These are phyloP conservation scores for Candida oleophila DNA, from an alignment of 805 yeast species.

Conservation along the genomic window DNA sequence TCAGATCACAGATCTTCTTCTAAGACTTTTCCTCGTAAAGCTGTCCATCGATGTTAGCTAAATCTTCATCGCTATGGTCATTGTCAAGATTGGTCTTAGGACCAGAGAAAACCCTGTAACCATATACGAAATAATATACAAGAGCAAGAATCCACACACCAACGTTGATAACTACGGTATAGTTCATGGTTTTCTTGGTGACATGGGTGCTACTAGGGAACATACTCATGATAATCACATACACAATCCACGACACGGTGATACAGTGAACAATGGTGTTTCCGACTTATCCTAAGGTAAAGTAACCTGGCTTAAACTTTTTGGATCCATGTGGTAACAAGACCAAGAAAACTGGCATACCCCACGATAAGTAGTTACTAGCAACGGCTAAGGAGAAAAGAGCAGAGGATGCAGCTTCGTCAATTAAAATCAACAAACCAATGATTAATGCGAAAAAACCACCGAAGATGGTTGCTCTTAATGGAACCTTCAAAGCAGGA, in stretches of 20 bases:
- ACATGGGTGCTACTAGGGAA: slow-evolving; percentile 15
- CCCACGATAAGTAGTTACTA: slow-evolving; percentile 43
- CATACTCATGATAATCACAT: slow-evolving; percentile 27
- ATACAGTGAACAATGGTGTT: slow-evolving; percentile 44
- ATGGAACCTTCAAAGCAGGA: slow-evolving; percentile 22
- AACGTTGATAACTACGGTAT: slow-evolving; percentile 30
- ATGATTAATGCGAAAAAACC: slow-evolving; percentile 32
- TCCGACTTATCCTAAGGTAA: slow-evolving; percentile 48
- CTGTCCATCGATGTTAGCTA: not conserved
- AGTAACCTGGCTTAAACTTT: slow-evolving; percentile 58
- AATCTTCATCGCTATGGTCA: not conserved
- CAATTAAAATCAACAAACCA: slow-evolving; percentile 41
- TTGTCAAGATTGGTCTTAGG: slow-evolving; percentile 26
- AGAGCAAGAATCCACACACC: slow-evolving; percentile 29
- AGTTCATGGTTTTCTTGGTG: slow-evolving; percentile 27
- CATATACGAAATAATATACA: slow-evolving; percentile 24
- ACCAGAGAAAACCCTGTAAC: slow-evolving; percentile 27
- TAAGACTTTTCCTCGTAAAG: not conserved
- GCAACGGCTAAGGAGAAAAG: slow-evolving; percentile 43
- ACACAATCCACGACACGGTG: slow-evolving; percentile 33
- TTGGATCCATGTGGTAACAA: slow-evolving; percentile 14
- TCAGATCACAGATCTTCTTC: too few relatives aligned
- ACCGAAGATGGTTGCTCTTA: slow-evolving; percentile 30
- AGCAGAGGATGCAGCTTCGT: slow-evolving; percentile 43
- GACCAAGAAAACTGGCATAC: slow-evolving; percentile 34